Base-by-base conservation (phyloP, 2,329 filamentous ascomycete species). In the Metarhizium album region DNA sequence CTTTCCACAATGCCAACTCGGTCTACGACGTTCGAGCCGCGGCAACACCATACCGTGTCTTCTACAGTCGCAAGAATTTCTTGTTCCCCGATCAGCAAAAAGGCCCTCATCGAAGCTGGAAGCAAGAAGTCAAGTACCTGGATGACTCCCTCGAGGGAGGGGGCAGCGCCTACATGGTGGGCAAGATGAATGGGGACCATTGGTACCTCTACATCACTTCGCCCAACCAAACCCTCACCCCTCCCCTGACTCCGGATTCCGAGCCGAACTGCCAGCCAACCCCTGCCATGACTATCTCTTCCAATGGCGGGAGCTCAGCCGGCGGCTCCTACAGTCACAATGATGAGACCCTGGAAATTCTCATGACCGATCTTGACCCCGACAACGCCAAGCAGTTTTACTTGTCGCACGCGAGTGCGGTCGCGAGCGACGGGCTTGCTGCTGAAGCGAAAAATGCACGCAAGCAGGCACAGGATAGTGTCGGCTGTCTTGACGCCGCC, bases 131-230 rank as follows among this genome's bases (percentile, higher is more conserved):
- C 63, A 86, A 84, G 61, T 95, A 85, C 61, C 78, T 98, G 55
- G 93, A 98, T 70, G 85, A 87, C 65, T 87, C 90, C 69, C 96
- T 98, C 66, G 76, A 86, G 54, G 85, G 87, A 51, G 93, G 93
- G 51, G 93, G 93, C 50, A 97, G 91, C 68, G 93, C 93, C 47
- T 98, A 98, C 70, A 95, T 97, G 90, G 94, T 98, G 58, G 93
- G 93, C 63, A 97, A 96, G 73, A 97, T 97, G 91, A 98, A 98
- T 60, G 91, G 93, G 52, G 93, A 98, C 68, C 93, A 98, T 62
- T 98, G 93, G 93, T 97, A 97, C 67, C 75, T 98, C 51, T 98
- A 98, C 72, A 84, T 97, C 62, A 97, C 93, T 13, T 88, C 88
- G 48, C 91, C 93, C 18, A 84, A 86, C 65, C 84, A 80, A 46